A percentile compares a stretch with the other conserved stretches of the same genome.
Conservation (phyloP, 371 early-diverging fungal species). For the Syncephalis fuscata region DNA sequence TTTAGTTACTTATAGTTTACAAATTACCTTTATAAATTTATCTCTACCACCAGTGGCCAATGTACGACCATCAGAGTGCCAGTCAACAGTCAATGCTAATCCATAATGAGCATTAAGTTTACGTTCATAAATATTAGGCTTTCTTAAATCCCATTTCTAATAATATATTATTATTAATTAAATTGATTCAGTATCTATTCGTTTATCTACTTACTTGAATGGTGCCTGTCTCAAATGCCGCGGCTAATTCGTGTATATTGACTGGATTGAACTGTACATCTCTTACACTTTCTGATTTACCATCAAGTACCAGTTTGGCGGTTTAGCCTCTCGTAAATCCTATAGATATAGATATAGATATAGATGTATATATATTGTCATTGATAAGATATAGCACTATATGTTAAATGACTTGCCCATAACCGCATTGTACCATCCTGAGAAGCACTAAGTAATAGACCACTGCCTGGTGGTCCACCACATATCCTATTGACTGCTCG, state of each 20-base stretch:
- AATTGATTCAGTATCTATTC: neutral
- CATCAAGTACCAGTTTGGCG: constrained; percentile 40
- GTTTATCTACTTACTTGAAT: constrained; percentile 30
- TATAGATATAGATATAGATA: constrained; percentile 6
- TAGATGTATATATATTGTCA: neutral
- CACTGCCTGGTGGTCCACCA: constrained; percentile 44
- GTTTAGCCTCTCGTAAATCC: constrained; percentile 50
- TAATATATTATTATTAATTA: neutral
- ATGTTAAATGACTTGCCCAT: constrained; percentile 48
- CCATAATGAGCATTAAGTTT: constrained; percentile 70
- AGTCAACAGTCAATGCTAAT: constrained; percentile 62
- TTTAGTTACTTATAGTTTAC: too few relatives aligned
- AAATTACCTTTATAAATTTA: constrained; percentile 64
- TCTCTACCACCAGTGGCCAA: constrained; percentile 77
- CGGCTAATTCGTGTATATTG: constrained; percentile 44
- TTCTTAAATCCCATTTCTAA: constrained; percentile 70
- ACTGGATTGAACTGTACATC: constrained; percentile 72
- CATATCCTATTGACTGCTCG: constrained; percentile 71
- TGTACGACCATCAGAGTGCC: constrained; percentile 55
- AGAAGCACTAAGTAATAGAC: constrained; percentile 51
- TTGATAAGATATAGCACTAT: too few relatives aligned
- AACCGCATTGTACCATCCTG: constrained; percentile 67
- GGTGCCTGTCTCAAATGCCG: constrained; percentile 80
- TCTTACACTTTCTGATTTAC: constrained; percentile 66
- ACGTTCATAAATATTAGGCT: constrained; percentile 37